phyloP scores from a whole-genome alignment of 2,329 filamentous ascomycete genomes.

The Colletotrichum sp. region DNA sequence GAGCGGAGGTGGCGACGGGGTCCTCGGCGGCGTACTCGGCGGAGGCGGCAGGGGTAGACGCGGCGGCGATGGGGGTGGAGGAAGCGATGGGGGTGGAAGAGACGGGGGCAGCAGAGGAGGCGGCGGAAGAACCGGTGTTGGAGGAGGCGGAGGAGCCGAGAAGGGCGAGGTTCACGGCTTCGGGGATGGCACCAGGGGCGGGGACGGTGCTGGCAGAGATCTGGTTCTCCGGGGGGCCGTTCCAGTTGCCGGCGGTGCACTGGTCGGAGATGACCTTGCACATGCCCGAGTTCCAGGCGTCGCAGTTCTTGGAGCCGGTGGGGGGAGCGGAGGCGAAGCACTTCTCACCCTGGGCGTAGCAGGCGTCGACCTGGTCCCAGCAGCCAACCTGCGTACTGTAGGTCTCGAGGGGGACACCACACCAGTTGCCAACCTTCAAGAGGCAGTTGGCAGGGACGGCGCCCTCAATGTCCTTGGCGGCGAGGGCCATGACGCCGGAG shows the following conservation, averaged over 20 bases:
- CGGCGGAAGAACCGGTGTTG: neutral
- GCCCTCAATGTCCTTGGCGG: slow-evolving; percentile 41
- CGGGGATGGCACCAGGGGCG: slow-evolving; percentile 37
- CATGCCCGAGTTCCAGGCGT: slow-evolving; percentile 62
- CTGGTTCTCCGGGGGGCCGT: slow-evolving; percentile 51
- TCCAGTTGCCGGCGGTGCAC: slow-evolving; percentile 47
- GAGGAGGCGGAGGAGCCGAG: slow-evolving; percentile 9
- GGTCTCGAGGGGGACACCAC: slow-evolving; percentile 62
- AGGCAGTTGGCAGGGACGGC: slow-evolving; percentile 61
- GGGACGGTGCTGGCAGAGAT: slow-evolving; percentile 36
- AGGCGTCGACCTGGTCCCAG: slow-evolving; percentile 60
- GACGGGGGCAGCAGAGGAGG: neutral
- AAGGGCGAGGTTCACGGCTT: slow-evolving; percentile 24
- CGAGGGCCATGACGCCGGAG: neutral
- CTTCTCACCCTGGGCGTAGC: slow-evolving; percentile 62
- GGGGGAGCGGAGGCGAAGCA: slow-evolving; percentile 66
- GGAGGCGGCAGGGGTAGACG: neutral
- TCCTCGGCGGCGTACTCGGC: too few relatives aligned
- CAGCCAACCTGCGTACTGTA: slow-evolving; percentile 64
- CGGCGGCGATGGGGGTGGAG: neutral
- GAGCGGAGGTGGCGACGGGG: too few relatives aligned
- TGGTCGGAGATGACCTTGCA: slow-evolving; percentile 54
- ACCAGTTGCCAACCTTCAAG: slow-evolving; percentile 76
- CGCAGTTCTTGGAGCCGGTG: slow-evolving; percentile 64
- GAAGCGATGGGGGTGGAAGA: neutral